Evolutionary conservation across 306 rosid species (phyloP), one percentile per base, ranked within the genome.

Genomic region (Rosa lucieae): DNA sequence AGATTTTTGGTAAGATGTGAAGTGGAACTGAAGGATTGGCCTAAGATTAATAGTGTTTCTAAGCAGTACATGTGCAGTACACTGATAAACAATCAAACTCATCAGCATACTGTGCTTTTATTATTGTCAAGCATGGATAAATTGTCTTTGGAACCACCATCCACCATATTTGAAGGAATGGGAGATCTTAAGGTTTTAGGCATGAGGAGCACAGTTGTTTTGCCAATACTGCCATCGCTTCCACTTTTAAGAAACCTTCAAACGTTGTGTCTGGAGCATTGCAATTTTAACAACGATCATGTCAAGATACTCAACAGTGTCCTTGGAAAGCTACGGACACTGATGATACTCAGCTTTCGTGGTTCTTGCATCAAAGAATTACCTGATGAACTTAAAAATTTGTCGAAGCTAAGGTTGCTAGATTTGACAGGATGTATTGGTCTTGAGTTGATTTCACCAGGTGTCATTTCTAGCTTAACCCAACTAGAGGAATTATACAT

Each of bases 131-230:
- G 68, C 37, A 12, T 29, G 11, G 20, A 56, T 56, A 11, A 56
- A 29, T 32, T 18, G 21, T 7, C 51, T 10, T 10, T 13, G 10
- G 14, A n/a, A 58, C 78, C 40, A 13, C 55, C 9, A 7, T 39
- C 20, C 10, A 13, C 78, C 5, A 47, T 29, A 3, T n/a, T 63
- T 4, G 10, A 17, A 10, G 61, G 47, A 17, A 63, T 65, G 72
- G 47, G 48, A 63, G 10, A 20, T 10, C 72, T 76, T 48, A 47
- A 65, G 79, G 79, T 76, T 17, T 63, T 66, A 76, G 72, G 7
- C 18, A 6, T 76, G 2, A 29, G n/a, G 9, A 29, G 5, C 5
- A 15, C 20, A 29, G 2, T 29, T 32, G 5, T 17, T 8, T 0
- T 0, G 43, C 1, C 58, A 14, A 76, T 63, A 37, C 44, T 48